Evolutionary conservation across 148 eudicot species (phyloP).

Genomic region (Agrostemma githago): DNA sequence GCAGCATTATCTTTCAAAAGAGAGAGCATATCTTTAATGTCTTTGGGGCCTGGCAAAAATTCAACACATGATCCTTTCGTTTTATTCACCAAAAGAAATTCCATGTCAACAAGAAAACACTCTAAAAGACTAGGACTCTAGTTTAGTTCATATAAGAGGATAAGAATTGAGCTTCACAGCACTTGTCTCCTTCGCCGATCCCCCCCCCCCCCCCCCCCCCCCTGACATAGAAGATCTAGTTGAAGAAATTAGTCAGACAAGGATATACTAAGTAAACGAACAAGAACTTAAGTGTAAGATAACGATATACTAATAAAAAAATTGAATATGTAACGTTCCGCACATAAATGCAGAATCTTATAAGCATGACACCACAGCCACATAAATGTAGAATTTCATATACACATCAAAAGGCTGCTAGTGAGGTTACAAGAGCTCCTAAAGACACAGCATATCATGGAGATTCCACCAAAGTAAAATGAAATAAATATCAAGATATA

Average conservation of each 20-base stretch:
- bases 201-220: background rate
- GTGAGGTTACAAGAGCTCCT: background rate
- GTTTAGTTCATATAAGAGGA: background rate
- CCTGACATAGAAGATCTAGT: too few species aligned
- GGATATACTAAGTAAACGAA: background rate
- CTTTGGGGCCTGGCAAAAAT: slow-evolving; percentile 62
- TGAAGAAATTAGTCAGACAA: too few species aligned
- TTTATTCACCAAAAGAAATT: background rate
- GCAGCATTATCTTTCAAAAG: slow-evolving; percentile 62
- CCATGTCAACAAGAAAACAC: background rate
- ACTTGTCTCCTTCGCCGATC: background rate
- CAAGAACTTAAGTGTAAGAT: background rate
- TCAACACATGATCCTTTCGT: background rate
- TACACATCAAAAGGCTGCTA: background rate
- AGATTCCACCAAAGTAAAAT: slow-evolving; percentile 1
- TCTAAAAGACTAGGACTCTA: background rate
- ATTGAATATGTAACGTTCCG: background rate
- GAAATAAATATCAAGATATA: background rate
- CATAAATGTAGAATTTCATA: background rate
- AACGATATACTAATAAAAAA: background rate
- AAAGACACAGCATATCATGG: background rate
- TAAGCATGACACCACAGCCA: background rate
- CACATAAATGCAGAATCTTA: too few species aligned
- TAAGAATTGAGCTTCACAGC: slow-evolving; percentile 7
- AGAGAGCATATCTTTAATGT: slow-evolving; percentile 66